phyloP scores from a whole-genome alignment of 257 asterid genomes.

The Forsythia suspensa region DNA sequence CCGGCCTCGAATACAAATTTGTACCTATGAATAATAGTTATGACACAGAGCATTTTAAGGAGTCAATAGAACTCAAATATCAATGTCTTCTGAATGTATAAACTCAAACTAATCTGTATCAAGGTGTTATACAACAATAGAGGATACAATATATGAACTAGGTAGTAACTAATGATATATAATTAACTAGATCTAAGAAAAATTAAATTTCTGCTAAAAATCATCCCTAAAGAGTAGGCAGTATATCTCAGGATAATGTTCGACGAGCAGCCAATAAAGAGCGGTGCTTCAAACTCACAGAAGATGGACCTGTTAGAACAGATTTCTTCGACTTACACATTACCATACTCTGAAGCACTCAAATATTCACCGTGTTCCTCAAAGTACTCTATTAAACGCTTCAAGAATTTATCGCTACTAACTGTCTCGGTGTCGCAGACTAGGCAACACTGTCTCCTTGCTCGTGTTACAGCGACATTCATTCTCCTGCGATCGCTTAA shows the following conservation, averaged over 20 bases:
- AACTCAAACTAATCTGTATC: too few species aligned
- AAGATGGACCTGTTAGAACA: constrained; percentile 8
- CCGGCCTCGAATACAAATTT: too few species aligned
- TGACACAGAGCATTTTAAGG: too few species aligned
- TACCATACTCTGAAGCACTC: constrained; percentile 79
- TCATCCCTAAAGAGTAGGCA: neutral
- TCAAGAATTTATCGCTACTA: constrained; percentile 79
- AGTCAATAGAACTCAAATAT: too few species aligned
- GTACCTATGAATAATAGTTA: too few species aligned
- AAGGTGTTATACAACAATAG: too few species aligned
- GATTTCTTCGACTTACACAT: constrained; percentile 21
- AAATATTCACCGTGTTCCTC: constrained; percentile 93
- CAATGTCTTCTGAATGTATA: too few species aligned
- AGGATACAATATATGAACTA: neutral
- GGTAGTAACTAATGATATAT: too few species aligned
- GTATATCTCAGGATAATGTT: too few species aligned
- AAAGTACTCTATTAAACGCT: constrained; percentile 77
- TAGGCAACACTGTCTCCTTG: constrained; percentile 91
- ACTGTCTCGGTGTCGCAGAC: constrained; percentile 97
- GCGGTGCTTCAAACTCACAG: constrained; percentile 6
- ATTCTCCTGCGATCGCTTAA: constrained; percentile 88
- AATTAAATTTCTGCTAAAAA: neutral
- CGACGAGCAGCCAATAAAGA: neutral
- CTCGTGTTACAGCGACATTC: constrained; percentile 98
- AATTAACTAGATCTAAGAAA: neutral